These are phyloP conservation scores for Rubia occidens DNA, from an alignment of 305 asterid species.

Conservation along the genomic window DNA sequence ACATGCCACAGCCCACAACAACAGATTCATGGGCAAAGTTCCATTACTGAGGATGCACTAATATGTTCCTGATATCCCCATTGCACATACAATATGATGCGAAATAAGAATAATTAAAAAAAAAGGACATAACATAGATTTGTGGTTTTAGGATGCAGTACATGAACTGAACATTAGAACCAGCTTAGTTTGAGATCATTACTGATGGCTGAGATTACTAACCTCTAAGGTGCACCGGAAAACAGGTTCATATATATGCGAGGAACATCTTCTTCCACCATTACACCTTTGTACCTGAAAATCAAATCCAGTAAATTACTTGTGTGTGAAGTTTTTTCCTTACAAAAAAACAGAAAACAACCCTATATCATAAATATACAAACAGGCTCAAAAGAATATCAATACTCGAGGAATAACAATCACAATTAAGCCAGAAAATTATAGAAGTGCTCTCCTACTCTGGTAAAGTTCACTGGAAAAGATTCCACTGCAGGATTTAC, in stretches of 20 bases:
- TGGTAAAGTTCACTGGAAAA: background rate
- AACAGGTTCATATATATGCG: slow-evolving; percentile 94
- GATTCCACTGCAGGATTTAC: background rate
- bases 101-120: background rate
- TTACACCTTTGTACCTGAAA: slow-evolving; percentile 68
- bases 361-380: no score
- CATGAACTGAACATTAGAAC: background rate
- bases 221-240: slow-evolving; percentile 99
- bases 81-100: background rate
- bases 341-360: no score
- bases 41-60: background rate
- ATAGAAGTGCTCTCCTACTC: background rate
- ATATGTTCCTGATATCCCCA: background rate
- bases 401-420: no score
- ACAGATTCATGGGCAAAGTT: background rate
- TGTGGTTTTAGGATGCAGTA: background rate
- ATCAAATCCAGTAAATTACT: slow-evolving; percentile 14
- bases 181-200: background rate
- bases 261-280: slow-evolving; percentile 84
- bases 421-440: no score
- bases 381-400: no score
- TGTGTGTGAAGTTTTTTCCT: background rate
- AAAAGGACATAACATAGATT: background rate
- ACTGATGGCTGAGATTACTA: slow-evolving; percentile 9
- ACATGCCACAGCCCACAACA: background rate